phyloP scores from a whole-genome alignment of 2,329 filamentous ascomycete genomes.

The Pseudocercospora musae region DNA sequence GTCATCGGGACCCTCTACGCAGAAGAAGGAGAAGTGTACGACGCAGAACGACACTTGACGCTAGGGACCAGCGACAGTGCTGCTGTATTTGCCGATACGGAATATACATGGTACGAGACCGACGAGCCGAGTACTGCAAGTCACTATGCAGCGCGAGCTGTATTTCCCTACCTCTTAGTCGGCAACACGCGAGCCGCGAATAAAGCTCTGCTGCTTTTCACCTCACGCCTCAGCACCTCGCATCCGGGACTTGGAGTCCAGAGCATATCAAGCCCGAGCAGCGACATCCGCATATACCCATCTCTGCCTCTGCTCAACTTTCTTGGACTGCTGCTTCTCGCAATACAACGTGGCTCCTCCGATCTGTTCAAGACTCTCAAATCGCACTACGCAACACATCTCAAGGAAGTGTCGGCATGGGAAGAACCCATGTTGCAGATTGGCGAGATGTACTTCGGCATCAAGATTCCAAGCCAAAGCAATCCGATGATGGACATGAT shows the following conservation, averaged over 20 bases:
- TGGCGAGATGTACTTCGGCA: constrained; percentile 95
- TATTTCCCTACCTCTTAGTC: constrained; percentile 85
- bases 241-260: constrained; percentile 68
- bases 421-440: constrained; percentile 76
- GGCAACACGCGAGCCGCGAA: constrained; percentile 90
- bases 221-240: constrained; percentile 58
- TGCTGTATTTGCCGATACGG: constrained; percentile 73
- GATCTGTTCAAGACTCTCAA: constrained; percentile 80
- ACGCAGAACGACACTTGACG: constrained; percentile 85
- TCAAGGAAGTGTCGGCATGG: constrained; percentile 71
- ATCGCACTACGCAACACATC: constrained; percentile 73
- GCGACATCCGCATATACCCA: constrained; percentile 76
- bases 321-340: constrained; percentile 76
- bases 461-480: constrained; percentile 80
- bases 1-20: constrained; percentile 83
- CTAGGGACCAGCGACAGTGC: constrained; percentile 87
- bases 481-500: constrained; percentile 98
- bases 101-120: constrained; percentile 90
- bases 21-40: constrained; percentile 89
- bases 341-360: constrained; percentile 72
- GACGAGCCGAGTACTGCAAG: constrained; percentile 85
- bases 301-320: constrained; percentile 95
- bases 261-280: constrained; percentile 70
- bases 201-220: constrained; percentile 74
- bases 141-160: constrained; percentile 77